These are phyloP conservation scores for Sugiyamaella grinbergsii DNA, from an alignment of 1,139 yeast species.

Conservation along the genomic window DNA sequence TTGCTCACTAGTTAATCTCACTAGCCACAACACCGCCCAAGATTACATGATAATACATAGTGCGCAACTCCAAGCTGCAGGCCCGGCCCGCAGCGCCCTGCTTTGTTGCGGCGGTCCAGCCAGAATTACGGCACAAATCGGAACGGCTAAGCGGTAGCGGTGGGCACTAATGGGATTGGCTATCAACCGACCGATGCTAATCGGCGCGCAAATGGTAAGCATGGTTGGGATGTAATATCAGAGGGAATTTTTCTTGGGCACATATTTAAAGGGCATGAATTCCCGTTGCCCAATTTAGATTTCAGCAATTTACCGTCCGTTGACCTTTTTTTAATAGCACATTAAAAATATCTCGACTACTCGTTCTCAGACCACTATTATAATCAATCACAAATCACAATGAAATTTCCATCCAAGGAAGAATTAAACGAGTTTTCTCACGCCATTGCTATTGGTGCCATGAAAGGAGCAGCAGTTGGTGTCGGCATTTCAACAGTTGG, in stretches of 20 bases:
- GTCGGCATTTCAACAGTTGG: constrained; percentile 52
- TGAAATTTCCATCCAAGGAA: constrained; percentile 69
- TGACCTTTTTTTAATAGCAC: too few species aligned
- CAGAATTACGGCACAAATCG: constrained; percentile 15
- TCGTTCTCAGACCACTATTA: neutral
- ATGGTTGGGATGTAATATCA: neutral
- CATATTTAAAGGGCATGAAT: neutral
- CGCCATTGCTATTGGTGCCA: constrained; percentile 60
- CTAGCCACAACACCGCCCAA: too few species aligned
- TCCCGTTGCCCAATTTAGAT: too few species aligned
- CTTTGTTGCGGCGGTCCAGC: constrained; percentile 2
- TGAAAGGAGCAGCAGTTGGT: constrained; percentile 64
- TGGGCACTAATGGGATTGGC: neutral
- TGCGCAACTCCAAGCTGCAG: neutral
- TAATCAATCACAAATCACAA: constrained; percentile 34
- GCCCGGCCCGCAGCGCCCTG: constrained; percentile 5
- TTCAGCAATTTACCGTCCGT: neutral
- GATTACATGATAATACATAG: too few species aligned
- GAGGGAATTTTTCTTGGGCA: neutral
- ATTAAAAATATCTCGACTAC: too few species aligned
- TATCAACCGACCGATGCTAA: too few species aligned
- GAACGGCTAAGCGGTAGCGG: constrained; percentile 4
- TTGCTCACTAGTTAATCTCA: too few species aligned
- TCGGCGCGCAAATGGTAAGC: too few species aligned
- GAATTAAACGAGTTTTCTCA: constrained; percentile 65